Evolutionary conservation across 768 basidiomycete genomes (phyloP).

Genomic region (Suillus weaverae): DNA sequence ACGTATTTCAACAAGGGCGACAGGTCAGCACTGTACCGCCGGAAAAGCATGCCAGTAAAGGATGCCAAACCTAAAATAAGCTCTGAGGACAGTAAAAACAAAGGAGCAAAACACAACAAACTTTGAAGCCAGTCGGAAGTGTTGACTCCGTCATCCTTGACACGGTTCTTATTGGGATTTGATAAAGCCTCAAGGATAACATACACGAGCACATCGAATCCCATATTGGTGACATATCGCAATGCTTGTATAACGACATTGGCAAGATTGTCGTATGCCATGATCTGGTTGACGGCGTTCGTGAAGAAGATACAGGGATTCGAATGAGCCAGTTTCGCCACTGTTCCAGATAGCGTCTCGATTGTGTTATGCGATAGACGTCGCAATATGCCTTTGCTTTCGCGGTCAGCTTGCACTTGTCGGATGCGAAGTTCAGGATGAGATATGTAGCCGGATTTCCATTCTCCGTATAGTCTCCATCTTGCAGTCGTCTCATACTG

Average conservation of each 20-base stretch:
- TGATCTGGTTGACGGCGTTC: constrained; percentile 89
- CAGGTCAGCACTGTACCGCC: constrained; percentile 81
- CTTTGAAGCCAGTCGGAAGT: constrained; percentile 91
- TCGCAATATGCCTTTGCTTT: constrained; percentile 86
- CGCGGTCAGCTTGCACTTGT: constrained; percentile 79
- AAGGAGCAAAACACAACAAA: constrained; percentile 42
- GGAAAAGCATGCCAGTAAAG: constrained; percentile 90
- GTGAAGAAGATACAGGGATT: constrained; percentile 92
- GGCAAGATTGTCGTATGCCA: constrained; percentile 94
- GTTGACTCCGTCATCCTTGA: constrained; percentile 92
- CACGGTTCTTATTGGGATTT: constrained; percentile 74
- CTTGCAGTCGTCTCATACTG: constrained; percentile 77
- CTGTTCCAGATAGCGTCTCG: constrained; percentile 79
- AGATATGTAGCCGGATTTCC: constrained; percentile 75
- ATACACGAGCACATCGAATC: constrained; percentile 91
- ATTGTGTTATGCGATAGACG: constrained; percentile 84
- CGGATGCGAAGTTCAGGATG: constrained; percentile 82
- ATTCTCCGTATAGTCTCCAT: constrained; percentile 94
- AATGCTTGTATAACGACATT: constrained; percentile 87
- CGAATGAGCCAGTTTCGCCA: constrained; percentile 92
- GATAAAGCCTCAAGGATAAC: constrained; percentile 85
- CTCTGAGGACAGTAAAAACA: constrained; percentile 20
- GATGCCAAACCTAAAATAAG: constrained; percentile 72
- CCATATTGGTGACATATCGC: constrained; percentile 87
- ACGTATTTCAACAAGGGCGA: constrained; percentile 86